These are phyloP conservation scores for Wickerhamomyces canadensis DNA, from an alignment of 805 yeast genomes.

Conservation along the genomic window DNA sequence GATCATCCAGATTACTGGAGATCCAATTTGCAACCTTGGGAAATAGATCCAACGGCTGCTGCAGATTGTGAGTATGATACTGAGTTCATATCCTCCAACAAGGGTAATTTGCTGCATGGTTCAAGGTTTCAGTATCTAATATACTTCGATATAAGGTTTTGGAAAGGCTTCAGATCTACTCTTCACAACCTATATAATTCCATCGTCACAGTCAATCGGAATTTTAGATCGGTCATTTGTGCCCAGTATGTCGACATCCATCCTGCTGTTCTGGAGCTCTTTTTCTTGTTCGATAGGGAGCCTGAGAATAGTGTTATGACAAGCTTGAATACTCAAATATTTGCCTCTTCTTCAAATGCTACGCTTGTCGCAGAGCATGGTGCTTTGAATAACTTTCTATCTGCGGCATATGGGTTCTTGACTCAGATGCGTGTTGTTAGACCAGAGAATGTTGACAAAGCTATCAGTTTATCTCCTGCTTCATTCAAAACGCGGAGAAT, in stretches of 20 bases:
- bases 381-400: constrained; percentile 55
- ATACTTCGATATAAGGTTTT: constrained; percentile 63
- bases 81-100: constrained; percentile 4
- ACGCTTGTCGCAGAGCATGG: constrained; percentile 58
- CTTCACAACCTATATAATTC: constrained; percentile 63
- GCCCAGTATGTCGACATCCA: constrained; percentile 80
- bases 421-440: constrained; percentile 46
- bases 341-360: constrained; percentile 73
- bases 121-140: constrained; percentile 36
- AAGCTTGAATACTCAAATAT: constrained; percentile 69
- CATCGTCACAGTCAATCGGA: constrained; percentile 54
- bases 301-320: constrained; percentile 74
- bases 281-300: constrained; percentile 64
- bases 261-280: constrained; percentile 67
- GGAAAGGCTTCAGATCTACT: constrained; percentile 53
- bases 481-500: constrained; percentile 60
- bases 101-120: constrained; percentile 26
- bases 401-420: constrained; percentile 57
- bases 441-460: constrained; percentile 35
- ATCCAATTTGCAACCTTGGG: constrained; percentile 32
- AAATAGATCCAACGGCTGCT: constrained; percentile 36
- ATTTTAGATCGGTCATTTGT: constrained; percentile 54
- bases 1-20: background rate
- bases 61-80: constrained; percentile 40
- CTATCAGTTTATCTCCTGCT: constrained; percentile 17